Conservation (phyloP, 139 green algal species). For the Picochlorum sp. region DNA sequence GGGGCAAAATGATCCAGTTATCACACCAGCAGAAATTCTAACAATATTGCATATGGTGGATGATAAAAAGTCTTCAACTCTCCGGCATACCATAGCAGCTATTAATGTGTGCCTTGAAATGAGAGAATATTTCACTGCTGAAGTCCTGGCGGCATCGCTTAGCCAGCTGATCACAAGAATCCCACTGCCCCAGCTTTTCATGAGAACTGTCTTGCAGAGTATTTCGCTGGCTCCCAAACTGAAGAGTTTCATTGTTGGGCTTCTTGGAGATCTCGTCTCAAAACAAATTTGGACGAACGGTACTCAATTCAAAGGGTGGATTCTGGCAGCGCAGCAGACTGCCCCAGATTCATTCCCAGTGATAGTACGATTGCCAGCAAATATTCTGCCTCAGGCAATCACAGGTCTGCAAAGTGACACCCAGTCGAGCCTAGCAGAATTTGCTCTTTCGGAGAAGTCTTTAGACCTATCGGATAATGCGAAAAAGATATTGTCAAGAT, state of each 20-base stretch:
- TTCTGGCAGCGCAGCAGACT: constrained; percentile 54
- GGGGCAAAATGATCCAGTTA: constrained; percentile 18
- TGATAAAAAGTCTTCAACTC: constrained; percentile 7
- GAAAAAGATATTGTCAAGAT: constrained; percentile 1
- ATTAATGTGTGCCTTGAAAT: constrained; percentile 47
- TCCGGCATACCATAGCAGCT: constrained; percentile 43
- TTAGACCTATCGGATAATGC: neutral
- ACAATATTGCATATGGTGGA: constrained; percentile 50
- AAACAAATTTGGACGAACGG: constrained; percentile 60
- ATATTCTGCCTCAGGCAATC: constrained; percentile 12
- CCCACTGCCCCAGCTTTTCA: constrained; percentile 30
- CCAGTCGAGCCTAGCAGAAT: constrained; percentile 7
- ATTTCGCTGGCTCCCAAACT: constrained; percentile 43
- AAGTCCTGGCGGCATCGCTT: constrained; percentile 22
- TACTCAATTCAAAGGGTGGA: constrained; percentile 69
- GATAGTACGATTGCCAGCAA: constrained; percentile 41
- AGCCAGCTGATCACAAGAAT: constrained; percentile 26
- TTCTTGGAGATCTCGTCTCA: constrained; percentile 50
- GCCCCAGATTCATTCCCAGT: constrained; percentile 48
- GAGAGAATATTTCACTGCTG: constrained; percentile 16
- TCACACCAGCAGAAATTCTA: constrained; percentile 54
- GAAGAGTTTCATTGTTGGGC: constrained; percentile 39
- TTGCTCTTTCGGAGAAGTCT: constrained; percentile 4
- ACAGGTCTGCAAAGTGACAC: neutral
- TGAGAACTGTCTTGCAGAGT: constrained; percentile 48